Base-by-base conservation (phyloP, 1,284 basidiomycete genomes). In the Cystobasidium sp. region DNA sequence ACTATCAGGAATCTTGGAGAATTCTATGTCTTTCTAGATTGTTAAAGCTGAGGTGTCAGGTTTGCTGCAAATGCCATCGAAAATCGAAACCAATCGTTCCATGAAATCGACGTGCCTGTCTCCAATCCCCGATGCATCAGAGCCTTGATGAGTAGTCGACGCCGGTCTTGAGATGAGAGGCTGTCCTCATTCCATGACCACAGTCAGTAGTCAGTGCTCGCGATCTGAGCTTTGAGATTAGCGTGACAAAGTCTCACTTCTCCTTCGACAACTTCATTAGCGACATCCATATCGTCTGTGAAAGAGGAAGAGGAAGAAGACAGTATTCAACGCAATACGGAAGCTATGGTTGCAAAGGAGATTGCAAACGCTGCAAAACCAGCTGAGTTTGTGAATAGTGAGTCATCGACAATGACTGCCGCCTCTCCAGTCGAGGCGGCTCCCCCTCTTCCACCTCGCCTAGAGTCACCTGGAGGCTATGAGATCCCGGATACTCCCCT, bases 1-100 rank as follows among this genome's bases (percentile, higher is more conserved):
- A 24, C 69, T 82, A 22, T 68, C 75, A 8, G 72, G 77, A 56
- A 81, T 81, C 51, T 53, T 81, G 24, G 80, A 81, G 53, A 77
- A 78, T 68, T 71, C 76, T 16, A 77, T 77, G 76, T 59, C 47
- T 9, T 66, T 46, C 22, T 66, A 66, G 46, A 39, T 24, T 18
- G n/a, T 20, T 22, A 31, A 14, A 56, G 31, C 5, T 20, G 31
- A 14, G 14, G n/a, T 2, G 7, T 14, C 55, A 56, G 6, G 47
- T 51, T 51, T 51, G 14, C 47, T 14, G 20, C 14, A 16, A 16
- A 51, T 51, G 31, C 31, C 31, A 31, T 31, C 31, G 31, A 31
- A 31, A 31, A 31, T 31, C n/a, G 31, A 31, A 31, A 31, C 31
- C 31, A 31, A 31, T 31, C 31, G 31, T 31, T 5, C 1, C 31